phyloP scores from a whole-genome alignment of 768 basidiomycete genomes.

The Trametes coccinea region DNA sequence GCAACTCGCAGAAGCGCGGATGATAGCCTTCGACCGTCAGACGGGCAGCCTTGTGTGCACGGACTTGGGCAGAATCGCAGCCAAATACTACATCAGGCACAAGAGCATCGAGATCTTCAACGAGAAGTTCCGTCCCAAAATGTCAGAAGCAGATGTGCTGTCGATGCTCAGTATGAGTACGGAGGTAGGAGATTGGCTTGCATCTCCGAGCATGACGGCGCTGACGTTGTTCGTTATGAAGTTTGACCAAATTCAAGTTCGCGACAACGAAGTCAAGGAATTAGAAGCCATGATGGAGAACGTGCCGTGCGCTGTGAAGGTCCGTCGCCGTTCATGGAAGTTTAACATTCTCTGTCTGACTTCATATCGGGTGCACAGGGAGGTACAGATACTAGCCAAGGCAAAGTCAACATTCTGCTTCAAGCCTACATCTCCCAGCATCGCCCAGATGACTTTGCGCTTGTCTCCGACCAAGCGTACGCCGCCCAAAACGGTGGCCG shows the following conservation, averaged over 20 bases:
- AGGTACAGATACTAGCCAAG: slow-evolving; percentile 59
- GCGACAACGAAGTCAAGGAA: slow-evolving; percentile 88
- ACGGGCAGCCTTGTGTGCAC: slow-evolving; percentile 67
- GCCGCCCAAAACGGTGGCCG: slow-evolving; percentile 94
- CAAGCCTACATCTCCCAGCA: slow-evolving; percentile 86
- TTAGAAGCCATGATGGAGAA: slow-evolving; percentile 64
- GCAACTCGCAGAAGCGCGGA: slow-evolving; percentile 65
- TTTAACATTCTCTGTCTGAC: background rate
- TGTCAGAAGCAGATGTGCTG: slow-evolving; percentile 93
- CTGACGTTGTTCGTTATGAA: slow-evolving; percentile 31
- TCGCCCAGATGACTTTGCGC: slow-evolving; percentile 89
- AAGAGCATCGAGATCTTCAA: slow-evolving; percentile 88
- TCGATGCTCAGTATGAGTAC: slow-evolving; percentile 86
- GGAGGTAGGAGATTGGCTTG: slow-evolving; percentile 55
- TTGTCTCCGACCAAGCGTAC: slow-evolving; percentile 94
- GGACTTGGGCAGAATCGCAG: slow-evolving; percentile 95
- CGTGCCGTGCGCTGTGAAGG: slow-evolving; percentile 82
- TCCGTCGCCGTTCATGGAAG: slow-evolving; percentile 33
- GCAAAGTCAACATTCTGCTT: slow-evolving; percentile 93
- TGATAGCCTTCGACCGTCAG: slow-evolving; percentile 75
- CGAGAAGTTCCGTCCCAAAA: slow-evolving; percentile 67
- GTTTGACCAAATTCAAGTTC: slow-evolving; percentile 94
- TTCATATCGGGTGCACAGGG: slow-evolving; percentile 44
- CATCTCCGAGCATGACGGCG: background rate
- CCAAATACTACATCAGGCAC: slow-evolving; percentile 92